These are phyloP conservation scores for Chaetomium strumarium DNA, from an alignment of 2,329 filamentous ascomycete species.

Conservation along the genomic window DNA sequence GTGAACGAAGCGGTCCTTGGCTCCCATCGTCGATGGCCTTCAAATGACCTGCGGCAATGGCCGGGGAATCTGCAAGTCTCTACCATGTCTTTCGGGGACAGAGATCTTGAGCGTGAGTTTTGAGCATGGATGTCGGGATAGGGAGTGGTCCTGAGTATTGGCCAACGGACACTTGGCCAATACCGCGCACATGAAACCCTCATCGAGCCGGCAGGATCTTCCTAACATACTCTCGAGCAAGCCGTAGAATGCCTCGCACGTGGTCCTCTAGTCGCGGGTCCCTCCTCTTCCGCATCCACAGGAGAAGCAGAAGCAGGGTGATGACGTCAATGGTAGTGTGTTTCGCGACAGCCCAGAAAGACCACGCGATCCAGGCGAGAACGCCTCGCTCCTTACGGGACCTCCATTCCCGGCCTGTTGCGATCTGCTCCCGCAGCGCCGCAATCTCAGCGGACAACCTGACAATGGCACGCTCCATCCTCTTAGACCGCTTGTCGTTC, in stretches of 20 bases:
- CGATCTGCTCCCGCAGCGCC: constrained; percentile 84
- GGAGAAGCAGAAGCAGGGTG: constrained; percentile 57
- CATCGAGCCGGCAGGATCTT: constrained; percentile 54
- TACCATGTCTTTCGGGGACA: too few relatives aligned
- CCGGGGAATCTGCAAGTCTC: too few relatives aligned
- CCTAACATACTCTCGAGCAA: constrained; percentile 53
- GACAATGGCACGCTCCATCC: constrained; percentile 79
- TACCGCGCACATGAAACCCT: constrained; percentile 18
- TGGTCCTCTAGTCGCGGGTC: constrained; percentile 68
- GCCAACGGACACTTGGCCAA: background rate
- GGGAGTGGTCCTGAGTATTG: background rate
- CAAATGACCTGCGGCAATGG: too few relatives aligned
- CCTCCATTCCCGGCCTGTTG: constrained; percentile 66
- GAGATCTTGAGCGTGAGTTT: too few relatives aligned
- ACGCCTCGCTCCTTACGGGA: constrained; percentile 59
- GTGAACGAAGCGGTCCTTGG: too few relatives aligned
- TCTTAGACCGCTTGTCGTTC: constrained; percentile 64
- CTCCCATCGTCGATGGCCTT: too few relatives aligned
- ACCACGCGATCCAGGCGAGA: constrained; percentile 64
- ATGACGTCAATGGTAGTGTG: constrained; percentile 69
- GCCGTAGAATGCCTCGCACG: constrained; percentile 56
- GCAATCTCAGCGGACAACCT: constrained; percentile 90
- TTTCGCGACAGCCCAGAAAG: constrained; percentile 63
- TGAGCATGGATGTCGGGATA: background rate
- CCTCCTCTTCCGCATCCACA: constrained; percentile 67